Evolutionary conservation across 495 filamentous ascomycete species (phyloP), one percentile per base, ranked within the genome.

Genomic region (Aspergillus panamensis): DNA sequence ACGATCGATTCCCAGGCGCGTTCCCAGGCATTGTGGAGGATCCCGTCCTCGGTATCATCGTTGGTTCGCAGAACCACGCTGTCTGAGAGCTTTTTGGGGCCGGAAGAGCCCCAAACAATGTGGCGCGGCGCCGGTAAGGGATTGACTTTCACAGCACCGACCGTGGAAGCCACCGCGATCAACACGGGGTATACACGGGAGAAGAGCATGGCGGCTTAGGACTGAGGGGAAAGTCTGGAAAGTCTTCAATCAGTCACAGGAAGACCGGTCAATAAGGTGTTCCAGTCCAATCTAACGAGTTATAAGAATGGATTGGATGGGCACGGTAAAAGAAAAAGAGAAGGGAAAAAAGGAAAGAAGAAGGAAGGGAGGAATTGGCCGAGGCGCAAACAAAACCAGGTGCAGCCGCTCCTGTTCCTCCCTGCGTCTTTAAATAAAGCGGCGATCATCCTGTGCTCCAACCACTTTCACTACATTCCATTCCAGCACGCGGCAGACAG

Each of bases 71-170:
- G 58, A 1, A 51, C 42, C n/a, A 73, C 48, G 32, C 61, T 31
- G 8, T 33, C 20, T 6, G 62, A 59, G 1, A 82, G 66, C 14
- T 65, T 51, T 48, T 77, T 77, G 20, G 81, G 70, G n/a, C 80
- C 81, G 10, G 77, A 76, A 17, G 69, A 68, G 6, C 77, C 79
- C 81, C 81, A 84, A 45, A 73, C 69, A 62, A 84, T 82, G 52
- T 74, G 72, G 52, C 72, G 73, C 13, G 81, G 81, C 33, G 79
- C 79, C 47, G 81, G 81, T 44, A 84, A 72, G 42, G 81, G 81
- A 58, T 82, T 83, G 53, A 80, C 81, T 39, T 67, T 68, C 48
- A 83, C 79, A 40, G 74, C 75, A 13, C 61, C 66, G 10, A 65
- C 69, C n/a, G 64, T 53, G 33, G 71, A 61, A 40, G 55, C 63